A percentile compares a stretch with the other conserved stretches of the same genome.
Conservation (phyloP, 2,329 filamentous ascomycete genomes). For the Bipolaris gigantea region DNA sequence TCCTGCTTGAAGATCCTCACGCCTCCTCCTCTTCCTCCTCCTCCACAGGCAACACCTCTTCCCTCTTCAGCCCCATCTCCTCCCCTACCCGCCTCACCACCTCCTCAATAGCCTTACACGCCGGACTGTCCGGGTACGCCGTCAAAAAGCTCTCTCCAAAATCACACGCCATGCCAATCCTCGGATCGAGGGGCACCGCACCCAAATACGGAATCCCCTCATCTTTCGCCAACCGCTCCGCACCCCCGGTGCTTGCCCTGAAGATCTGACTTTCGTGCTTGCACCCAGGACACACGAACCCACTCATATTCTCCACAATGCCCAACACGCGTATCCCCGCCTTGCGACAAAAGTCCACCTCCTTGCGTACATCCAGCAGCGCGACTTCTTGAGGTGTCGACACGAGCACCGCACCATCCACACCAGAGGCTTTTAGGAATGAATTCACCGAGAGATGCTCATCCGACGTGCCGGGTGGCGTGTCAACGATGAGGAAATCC, state of each 20-base stretch:
- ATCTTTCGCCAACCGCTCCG: slow-evolving; percentile 76
- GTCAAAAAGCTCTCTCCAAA: slow-evolving; percentile 98
- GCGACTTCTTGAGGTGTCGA: slow-evolving; percentile 95
- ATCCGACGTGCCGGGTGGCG: slow-evolving; percentile 91
- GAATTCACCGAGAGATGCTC: slow-evolving; percentile 94
- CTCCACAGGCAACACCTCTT: slow-evolving; percentile 33
- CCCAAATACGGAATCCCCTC: slow-evolving; percentile 88
- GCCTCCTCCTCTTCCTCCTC: slow-evolving; percentile 24
- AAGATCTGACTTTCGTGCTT: slow-evolving; percentile 82
- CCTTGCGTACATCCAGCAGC: slow-evolving; percentile 90
- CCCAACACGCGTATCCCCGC: slow-evolving; percentile 87
- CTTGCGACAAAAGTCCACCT: slow-evolving; percentile 96
- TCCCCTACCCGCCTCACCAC: slow-evolving; percentile 75
- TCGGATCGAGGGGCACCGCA: slow-evolving; percentile 84
- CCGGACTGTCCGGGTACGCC: slow-evolving; percentile 88
- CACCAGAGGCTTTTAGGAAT: slow-evolving; percentile 85
- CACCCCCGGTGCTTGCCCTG: slow-evolving; percentile 86
- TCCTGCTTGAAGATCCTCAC: neutral
- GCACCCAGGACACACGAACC: slow-evolving; percentile 94
- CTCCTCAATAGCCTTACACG: slow-evolving; percentile 75
- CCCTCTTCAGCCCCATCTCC: slow-evolving; percentile 36
- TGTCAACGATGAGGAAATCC: slow-evolving; percentile 92
- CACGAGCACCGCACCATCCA: slow-evolving; percentile 90
- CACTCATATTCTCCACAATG: slow-evolving; percentile 96
- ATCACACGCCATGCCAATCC: slow-evolving; percentile 95